Conservation (phyloP, 140 eudicot genomes). For the Oenanthe javanica region DNA sequence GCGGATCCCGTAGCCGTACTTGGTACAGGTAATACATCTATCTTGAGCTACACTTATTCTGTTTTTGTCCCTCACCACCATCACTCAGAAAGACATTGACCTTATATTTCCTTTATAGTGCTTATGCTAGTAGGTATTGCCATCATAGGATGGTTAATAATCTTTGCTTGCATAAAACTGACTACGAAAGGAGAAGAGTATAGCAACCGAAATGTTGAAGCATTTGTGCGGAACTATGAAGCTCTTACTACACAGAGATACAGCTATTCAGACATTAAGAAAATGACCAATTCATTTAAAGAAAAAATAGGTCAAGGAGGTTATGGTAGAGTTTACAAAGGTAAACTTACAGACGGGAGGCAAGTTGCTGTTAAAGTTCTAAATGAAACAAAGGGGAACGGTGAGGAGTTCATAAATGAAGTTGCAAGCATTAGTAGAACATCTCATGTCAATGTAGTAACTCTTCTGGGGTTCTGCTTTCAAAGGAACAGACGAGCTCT, state of each 20-base stretch:
- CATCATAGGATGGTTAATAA: neutral
- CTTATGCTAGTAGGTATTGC: neutral
- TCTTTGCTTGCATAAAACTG: neutral
- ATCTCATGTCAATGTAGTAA: neutral
- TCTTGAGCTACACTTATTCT: no score
- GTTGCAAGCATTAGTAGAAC: slow-evolving; percentile 2
- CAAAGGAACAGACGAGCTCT: neutral
- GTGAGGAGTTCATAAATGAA: slow-evolving; percentile 2
- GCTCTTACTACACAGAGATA: neutral
- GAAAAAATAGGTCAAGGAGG: neutral
- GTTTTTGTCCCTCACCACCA: no score
- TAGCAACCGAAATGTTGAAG: neutral
- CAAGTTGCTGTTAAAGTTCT: neutral
- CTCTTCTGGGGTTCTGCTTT: neutral
- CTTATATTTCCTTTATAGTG: no score
- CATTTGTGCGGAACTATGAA: neutral
- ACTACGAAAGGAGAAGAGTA: neutral
- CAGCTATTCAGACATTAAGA: neutral
- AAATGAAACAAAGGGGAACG: neutral
- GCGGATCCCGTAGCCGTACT: no score
- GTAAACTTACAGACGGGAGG: neutral
- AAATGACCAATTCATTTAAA: neutral
- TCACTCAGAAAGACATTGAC: no score
- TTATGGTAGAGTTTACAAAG: neutral
- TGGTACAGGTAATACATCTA: no score